phyloP scores from a whole-genome alignment of 257 asterid genomes.

The Lycium barbarum region DNA sequence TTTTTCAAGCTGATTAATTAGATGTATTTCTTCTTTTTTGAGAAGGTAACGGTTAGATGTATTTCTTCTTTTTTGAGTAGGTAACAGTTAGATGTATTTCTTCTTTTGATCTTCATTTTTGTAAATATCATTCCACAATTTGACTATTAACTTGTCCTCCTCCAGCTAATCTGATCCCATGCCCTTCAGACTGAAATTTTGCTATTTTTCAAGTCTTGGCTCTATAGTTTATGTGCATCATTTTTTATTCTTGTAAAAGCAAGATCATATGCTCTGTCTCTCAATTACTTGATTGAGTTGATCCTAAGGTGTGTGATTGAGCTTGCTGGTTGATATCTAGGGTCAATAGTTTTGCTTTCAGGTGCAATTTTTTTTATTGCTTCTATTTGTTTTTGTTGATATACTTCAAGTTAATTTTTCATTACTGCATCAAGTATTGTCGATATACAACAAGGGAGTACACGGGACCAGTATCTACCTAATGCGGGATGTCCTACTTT shows the following conservation, averaged over 20 bases:
- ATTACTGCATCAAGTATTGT: not conserved
- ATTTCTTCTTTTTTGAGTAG: no score
- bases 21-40: not conserved
- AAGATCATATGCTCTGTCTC: not conserved
- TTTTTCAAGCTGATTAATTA: not conserved
- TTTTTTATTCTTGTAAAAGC: conserved; percentile 4
- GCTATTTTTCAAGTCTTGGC: conserved; percentile 19
- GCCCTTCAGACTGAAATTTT: not conserved
- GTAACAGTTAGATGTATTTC: not conserved
- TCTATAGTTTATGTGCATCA: conserved; percentile 12
- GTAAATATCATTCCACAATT: not conserved
- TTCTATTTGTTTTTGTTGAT: not conserved
- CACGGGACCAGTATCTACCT: not conserved
- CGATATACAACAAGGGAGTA: not conserved
- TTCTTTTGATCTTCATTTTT: conserved; percentile 7
- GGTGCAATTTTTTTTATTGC: conserved; percentile 7
- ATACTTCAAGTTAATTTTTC: not conserved
- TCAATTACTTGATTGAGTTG: conserved; percentile 13
- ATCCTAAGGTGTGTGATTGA: conserved; percentile 22
- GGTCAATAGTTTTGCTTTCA: not conserved
- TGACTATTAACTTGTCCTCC: not conserved
- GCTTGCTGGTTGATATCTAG: conserved; percentile 14
- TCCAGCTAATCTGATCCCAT: not conserved
- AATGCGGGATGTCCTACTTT: not conserved
- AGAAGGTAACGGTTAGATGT: no score